Evolutionary conservation across 352 stramenopile genomes (phyloP).

Genomic region (Pythium rhizo-oryzae): DNA sequence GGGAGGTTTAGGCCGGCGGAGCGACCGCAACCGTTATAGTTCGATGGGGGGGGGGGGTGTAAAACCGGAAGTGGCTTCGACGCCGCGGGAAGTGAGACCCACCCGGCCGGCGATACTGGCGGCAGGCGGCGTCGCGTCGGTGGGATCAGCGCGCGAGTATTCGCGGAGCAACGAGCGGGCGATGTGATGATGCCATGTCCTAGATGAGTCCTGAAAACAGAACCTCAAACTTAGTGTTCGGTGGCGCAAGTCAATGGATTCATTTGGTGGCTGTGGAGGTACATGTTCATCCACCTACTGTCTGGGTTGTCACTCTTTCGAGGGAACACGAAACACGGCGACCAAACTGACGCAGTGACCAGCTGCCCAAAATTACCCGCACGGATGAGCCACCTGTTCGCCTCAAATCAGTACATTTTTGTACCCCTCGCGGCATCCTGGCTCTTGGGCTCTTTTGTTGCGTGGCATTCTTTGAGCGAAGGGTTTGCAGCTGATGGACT

Average conservation of each 20-base stretch:
- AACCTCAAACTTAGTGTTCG: constrained; percentile 1
- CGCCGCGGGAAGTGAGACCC: neutral
- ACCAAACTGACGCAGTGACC: neutral
- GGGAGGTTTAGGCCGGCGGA: no score
- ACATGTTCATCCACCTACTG: constrained; percentile 4
- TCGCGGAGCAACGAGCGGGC: neutral
- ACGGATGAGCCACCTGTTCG: neutral
- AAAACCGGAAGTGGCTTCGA: neutral
- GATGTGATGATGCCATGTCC: constrained; percentile 15
- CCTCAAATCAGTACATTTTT: constrained; percentile 4
- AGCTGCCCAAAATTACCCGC: neutral
- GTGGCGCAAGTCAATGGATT: neutral
- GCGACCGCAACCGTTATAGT: no score
- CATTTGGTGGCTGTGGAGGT: neutral
- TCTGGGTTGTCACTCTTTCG: constrained; percentile 10
- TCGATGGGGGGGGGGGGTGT: neutral
- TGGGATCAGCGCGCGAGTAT: neutral
- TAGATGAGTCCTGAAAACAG: constrained; percentile 9
- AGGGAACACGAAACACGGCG: constrained; percentile 1
- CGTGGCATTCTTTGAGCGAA: neutral
- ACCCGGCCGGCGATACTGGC: no score
- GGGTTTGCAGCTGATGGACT: neutral
- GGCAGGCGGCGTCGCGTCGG: neutral
- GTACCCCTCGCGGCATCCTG: neutral
- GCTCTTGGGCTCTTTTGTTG: neutral